phyloP scores from a whole-genome alignment of 208 protist genomes.

The Porcisia deanei region DNA sequence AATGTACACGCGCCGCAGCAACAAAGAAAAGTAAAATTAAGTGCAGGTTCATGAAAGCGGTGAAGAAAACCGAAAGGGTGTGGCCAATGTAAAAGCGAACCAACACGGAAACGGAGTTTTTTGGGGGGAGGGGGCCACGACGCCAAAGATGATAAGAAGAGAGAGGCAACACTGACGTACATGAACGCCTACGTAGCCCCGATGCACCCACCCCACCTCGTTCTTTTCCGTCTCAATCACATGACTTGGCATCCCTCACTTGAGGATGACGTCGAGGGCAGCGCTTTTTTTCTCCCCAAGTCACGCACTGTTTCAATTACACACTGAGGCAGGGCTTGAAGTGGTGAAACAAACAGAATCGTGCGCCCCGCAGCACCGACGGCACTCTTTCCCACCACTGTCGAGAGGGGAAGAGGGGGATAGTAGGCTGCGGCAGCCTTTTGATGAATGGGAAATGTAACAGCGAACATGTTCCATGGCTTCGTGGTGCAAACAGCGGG shows the following conservation, averaged over 20 bases:
- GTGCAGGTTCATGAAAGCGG: background rate
- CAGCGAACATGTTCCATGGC: slow-evolving; percentile 51
- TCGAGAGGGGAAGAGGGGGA: slow-evolving; percentile 49
- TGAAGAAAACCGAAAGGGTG: background rate
- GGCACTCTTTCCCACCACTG: slow-evolving; percentile 39
- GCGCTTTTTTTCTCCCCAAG: slow-evolving; percentile 18
- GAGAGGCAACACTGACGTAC: background rate
- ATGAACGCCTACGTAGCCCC: background rate
- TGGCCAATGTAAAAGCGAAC: background rate
- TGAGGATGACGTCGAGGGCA: slow-evolving; percentile 11
- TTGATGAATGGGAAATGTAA: slow-evolving; percentile 38
- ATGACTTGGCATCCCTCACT: slow-evolving; percentile 16
- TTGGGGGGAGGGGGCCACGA: background rate
- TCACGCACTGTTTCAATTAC: slow-evolving; percentile 33
- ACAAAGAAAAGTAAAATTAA: background rate
- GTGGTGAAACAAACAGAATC: slow-evolving; percentile 35
- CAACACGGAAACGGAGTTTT: background rate
- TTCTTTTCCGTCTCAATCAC: background rate
- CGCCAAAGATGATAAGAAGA: slow-evolving; percentile 1
- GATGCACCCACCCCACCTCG: background rate
- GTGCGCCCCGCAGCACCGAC: slow-evolving; percentile 17
- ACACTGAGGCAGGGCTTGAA: slow-evolving; percentile 29
- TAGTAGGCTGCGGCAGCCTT: slow-evolving; percentile 39
- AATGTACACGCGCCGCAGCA: background rate
- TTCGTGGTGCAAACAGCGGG: slow-evolving; percentile 30